Conservation (phyloP, 2,329 filamentous ascomycete genomes). For the Xylariaceae sp. region DNA sequence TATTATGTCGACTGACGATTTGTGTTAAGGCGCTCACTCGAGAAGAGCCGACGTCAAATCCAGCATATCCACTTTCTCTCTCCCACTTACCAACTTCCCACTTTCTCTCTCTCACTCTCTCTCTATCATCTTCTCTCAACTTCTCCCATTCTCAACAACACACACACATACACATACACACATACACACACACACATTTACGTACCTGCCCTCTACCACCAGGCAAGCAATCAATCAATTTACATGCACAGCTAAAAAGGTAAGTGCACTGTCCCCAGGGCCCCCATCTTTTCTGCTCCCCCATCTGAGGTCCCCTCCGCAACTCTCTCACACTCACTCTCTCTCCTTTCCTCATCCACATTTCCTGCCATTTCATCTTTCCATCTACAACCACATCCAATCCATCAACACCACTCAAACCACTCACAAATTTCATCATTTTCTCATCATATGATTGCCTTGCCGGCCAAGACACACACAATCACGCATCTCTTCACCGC, state of each 20-base stretch:
- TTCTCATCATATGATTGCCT: conserved; percentile 11
- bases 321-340: neutral
- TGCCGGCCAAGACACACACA: conserved; percentile 1
- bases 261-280: neutral
- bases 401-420: neutral
- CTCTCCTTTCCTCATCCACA: neutral
- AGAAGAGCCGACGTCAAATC: neutral
- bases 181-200: no score
- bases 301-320: neutral
- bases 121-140: neutral
- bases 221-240: conserved; percentile 6
- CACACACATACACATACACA: no score
- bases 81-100: conserved; percentile 1
- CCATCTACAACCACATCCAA: neutral
- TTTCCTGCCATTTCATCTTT: neutral
- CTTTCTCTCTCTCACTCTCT: conserved; percentile 1
- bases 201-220: neutral
- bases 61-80: neutral
- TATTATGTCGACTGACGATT: neutral
- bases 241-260: neutral
- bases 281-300: conserved; percentile 14
- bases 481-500: neutral
- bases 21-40: neutral
- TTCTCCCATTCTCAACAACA: neutral
- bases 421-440: conserved; percentile 8